A percentile compares a stretch with the other conserved stretches of the same genome.
Conservation (phyloP, 140 eudicot species). For the Flaveria floridana region DNA sequence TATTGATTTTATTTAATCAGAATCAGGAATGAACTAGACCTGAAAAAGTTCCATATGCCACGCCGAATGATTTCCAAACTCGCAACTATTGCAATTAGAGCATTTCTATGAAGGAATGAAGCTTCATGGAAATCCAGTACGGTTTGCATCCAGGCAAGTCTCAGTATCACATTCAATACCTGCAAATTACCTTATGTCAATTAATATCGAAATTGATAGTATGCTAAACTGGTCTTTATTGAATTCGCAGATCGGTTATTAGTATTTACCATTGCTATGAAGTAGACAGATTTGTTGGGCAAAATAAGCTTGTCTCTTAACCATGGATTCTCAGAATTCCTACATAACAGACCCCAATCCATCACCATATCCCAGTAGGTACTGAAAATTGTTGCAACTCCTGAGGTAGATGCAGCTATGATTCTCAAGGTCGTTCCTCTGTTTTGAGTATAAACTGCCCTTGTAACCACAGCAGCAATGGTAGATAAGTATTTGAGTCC, state of each 20-base stretch:
- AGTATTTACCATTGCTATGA: conserved; percentile 57
- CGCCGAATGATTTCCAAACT: conserved; percentile 56
- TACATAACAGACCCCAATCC: conserved; percentile 71
- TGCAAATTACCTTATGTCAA: conserved; percentile 22
- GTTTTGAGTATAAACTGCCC: conserved; percentile 40
- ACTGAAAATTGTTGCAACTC: conserved; percentile 49
- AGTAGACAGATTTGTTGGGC: conserved; percentile 49
- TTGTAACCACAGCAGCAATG: conserved; percentile 54
- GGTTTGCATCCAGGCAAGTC: conserved; percentile 72
- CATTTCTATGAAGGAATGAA: conserved; percentile 47
- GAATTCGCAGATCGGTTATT: not conserved
- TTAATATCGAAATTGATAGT: not conserved
- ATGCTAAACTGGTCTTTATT: not conserved
- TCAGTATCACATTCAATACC: conserved; percentile 50
- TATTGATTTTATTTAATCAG: not conserved
- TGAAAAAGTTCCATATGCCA: conserved; percentile 64
- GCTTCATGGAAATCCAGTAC: conserved; percentile 47
- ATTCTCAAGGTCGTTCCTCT: conserved; percentile 32
- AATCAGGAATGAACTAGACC: conserved; percentile 28
- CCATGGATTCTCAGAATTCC: conserved; percentile 60
- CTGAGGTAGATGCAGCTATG: conserved; percentile 48
- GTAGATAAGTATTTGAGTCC: conserved; percentile 67
- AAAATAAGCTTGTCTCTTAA: conserved; percentile 71
- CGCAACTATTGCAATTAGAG: conserved; percentile 43
- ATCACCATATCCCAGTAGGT: conserved; percentile 79